Evolutionary conservation across 768 basidiomycete genomes (phyloP).

Genomic region (Tulasnella sp.): DNA sequence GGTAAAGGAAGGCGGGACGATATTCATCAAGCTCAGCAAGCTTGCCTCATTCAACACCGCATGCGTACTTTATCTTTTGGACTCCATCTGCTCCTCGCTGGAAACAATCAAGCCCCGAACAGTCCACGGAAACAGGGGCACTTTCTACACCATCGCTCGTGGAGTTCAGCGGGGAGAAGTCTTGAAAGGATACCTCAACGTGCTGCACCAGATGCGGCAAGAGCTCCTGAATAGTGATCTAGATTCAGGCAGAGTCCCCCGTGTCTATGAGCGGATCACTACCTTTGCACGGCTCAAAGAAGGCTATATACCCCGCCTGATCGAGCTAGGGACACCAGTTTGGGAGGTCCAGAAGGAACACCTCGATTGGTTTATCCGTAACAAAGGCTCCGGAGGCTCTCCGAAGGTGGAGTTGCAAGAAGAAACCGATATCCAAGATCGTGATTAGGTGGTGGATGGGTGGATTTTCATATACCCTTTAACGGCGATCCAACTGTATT

Average conservation of each 20-base stretch:
- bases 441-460: too few relatives aligned
- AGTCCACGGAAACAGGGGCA: conserved; percentile 1
- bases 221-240: background rate
- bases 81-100: background rate
- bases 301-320: background rate
- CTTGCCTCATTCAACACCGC: background rate
- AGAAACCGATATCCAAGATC: too few relatives aligned
- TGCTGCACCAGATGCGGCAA: background rate
- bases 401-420: too few relatives aligned
- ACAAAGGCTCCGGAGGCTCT: background rate
- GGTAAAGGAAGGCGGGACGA: background rate
- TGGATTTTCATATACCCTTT: too few relatives aligned
- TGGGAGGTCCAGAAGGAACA: conserved; percentile 9
- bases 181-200: background rate
- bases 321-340: conserved; percentile 5
- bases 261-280: background rate
- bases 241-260: background rate
- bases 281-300: background rate
- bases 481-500: too few relatives aligned
- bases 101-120: conserved; percentile 1
- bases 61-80: background rate
- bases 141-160: conserved; percentile 4
- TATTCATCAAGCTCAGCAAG: background rate
- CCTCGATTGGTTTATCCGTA: background rate
- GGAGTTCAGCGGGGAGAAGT: background rate